phyloP scores from a whole-genome alignment of 2,329 filamentous ascomycete species.

The Aureobasidium namibiae region DNA sequence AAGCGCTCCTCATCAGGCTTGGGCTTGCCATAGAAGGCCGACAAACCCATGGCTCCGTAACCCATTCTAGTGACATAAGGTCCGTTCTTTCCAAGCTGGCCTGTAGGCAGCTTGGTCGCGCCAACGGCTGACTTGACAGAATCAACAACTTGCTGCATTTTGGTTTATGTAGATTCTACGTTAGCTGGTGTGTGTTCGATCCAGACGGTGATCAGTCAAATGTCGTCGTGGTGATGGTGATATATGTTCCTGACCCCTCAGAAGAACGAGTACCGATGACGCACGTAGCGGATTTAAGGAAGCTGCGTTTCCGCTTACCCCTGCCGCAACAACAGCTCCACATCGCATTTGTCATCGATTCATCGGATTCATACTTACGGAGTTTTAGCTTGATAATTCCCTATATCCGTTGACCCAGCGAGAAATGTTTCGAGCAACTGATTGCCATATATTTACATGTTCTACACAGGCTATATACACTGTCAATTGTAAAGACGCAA shows the following conservation, averaged over 20 bases:
- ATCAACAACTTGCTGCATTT: conserved; percentile 17
- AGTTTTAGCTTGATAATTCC: background rate
- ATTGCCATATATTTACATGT: background rate
- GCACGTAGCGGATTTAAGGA: background rate
- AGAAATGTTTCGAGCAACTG: background rate
- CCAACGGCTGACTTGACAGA: conserved; percentile 17
- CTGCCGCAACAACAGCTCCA: background rate
- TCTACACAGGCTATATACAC: background rate
- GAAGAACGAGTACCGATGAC: background rate
- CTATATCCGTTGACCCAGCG: background rate
- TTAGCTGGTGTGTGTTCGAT: background rate
- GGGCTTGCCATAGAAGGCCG: conserved; percentile 38
- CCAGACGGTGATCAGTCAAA: background rate
- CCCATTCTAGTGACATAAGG: conserved; percentile 44
- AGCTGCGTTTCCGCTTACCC: background rate
- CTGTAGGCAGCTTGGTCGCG: conserved; percentile 31
- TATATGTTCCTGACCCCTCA: background rate
- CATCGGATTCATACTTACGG: background rate
- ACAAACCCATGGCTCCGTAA: conserved; percentile 47
- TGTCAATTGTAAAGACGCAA: background rate
- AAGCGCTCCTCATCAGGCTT: conserved; percentile 45
- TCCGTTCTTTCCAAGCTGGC: conserved; percentile 44
- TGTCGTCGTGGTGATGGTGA: background rate
- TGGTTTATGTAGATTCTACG: background rate
- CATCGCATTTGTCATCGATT: background rate